Evolutionary conservation across 2,329 filamentous ascomycete genomes (phyloP).

Genomic region (Penicillium sp.): DNA sequence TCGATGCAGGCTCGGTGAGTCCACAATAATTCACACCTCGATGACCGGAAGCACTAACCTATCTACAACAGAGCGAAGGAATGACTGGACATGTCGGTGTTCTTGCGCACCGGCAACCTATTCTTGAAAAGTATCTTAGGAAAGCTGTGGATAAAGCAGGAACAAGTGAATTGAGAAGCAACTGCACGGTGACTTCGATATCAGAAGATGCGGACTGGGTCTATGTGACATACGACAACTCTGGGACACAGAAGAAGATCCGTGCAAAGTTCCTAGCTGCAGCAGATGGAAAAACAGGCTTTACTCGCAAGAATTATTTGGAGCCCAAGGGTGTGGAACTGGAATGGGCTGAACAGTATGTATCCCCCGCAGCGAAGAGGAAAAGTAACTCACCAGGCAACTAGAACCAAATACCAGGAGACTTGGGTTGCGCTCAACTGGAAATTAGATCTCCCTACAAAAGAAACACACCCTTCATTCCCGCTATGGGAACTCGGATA

Average conservation of each 20-base stretch:
- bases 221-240: constrained; percentile 4
- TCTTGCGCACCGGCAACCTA: constrained; percentile 32
- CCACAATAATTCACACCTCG: background rate
- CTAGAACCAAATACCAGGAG: constrained; percentile 25
- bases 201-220: constrained; percentile 12
- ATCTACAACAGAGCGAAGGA: constrained; percentile 21
- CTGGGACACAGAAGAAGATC: background rate
- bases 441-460: constrained; percentile 46
- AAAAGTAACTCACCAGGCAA: background rate
- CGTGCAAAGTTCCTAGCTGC: constrained; percentile 39
- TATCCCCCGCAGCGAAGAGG: background rate
- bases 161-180: constrained; percentile 5
- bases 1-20: constrained; percentile 10
- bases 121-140: constrained; percentile 24
- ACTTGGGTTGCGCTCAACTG: constrained; percentile 53
- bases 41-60: background rate
- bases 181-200: constrained; percentile 8
- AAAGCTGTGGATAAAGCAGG: background rate
- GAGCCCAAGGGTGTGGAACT: constrained; percentile 44
- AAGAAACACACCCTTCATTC: constrained; percentile 50
- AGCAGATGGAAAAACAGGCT: constrained; percentile 52
- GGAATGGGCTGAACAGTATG: constrained; percentile 28
- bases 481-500: constrained; percentile 51
- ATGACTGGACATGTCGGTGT: constrained; percentile 32
- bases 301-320: constrained; percentile 49